Percentiles rank a stretch among this genome's conserved stretches.
These are phyloP conservation scores for Apiospora aurea DNA, from an alignment of 2,329 filamentous ascomycete genomes.

Conservation along the genomic window DNA sequence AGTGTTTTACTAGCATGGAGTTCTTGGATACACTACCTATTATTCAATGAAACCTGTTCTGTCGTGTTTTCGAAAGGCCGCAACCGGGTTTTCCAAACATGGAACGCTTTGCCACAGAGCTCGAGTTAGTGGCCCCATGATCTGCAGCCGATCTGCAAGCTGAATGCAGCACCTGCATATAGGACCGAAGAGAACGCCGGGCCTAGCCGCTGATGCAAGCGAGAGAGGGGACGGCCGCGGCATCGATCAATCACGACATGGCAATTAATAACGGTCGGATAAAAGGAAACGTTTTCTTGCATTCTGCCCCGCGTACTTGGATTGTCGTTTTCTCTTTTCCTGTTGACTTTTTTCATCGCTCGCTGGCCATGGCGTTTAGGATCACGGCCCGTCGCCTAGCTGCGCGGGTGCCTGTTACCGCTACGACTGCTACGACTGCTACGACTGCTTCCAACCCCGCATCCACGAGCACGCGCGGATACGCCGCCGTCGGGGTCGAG, in stretches of 20 bases:
- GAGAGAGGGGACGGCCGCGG: not conserved
- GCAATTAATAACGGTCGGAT: not conserved
- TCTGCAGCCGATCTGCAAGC: not conserved
- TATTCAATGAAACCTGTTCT: not conserved
- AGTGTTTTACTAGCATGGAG: too few relatives aligned
- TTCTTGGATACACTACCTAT: too few relatives aligned
- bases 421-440: not conserved
- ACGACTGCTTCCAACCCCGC: not conserved
- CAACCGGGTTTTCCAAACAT: too few relatives aligned
- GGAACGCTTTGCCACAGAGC: too few relatives aligned
- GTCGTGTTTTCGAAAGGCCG: not conserved
- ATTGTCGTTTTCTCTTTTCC: not conserved
- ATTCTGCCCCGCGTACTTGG: not conserved
- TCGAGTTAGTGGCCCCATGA: not conserved
- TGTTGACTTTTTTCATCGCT: not conserved
- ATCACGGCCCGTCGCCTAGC: conserved; percentile 1
- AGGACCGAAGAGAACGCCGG: not conserved
- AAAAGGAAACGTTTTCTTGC: not conserved
- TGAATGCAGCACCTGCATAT: not conserved
- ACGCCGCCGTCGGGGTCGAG: conserved; percentile 9
- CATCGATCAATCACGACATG: not conserved
- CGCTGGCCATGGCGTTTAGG: not conserved
- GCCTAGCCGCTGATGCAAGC: not conserved
- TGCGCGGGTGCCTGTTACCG: not conserved
- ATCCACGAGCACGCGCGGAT: conserved; percentile 6